A percentile compares a stretch with the other conserved stretches of the same genome.
Conservation (phyloP, 2,329 filamentous ascomycete genomes). For the Ascochyta lentis region DNA sequence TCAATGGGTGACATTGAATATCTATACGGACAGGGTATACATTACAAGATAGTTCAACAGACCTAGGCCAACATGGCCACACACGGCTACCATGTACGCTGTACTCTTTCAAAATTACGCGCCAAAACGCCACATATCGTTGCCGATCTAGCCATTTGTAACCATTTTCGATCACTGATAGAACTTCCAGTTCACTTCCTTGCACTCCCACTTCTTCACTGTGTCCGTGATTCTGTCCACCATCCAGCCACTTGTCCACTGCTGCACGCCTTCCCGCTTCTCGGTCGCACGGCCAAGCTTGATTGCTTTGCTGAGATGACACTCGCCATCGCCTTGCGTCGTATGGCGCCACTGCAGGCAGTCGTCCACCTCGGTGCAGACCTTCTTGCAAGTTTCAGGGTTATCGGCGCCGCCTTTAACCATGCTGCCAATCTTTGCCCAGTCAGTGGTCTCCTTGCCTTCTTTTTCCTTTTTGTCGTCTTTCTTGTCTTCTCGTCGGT, state of each 20-base stretch:
- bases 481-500: constrained; percentile 4
- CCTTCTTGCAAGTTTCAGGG: constrained; percentile 31
- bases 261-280: constrained; percentile 22
- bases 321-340: constrained; percentile 36
- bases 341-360: constrained; percentile 49
- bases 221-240: constrained; percentile 35
- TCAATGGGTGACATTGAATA: not conserved
- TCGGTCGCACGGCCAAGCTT: constrained; percentile 31
- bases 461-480: not conserved
- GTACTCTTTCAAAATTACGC: not conserved
- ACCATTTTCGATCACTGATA: constrained; percentile 24
- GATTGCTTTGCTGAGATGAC: constrained; percentile 42
- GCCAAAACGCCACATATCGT: not conserved
- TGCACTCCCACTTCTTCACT: constrained; percentile 37
- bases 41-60: not conserved
- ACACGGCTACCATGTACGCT: not conserved
- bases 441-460: constrained; percentile 9
- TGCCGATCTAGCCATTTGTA: no score
- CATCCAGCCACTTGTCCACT: constrained; percentile 48
- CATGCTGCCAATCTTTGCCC: constrained; percentile 3
- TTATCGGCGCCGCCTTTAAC: constrained; percentile 34
- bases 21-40: not conserved
- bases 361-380: constrained; percentile 37
- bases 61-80: not conserved
- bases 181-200: constrained; percentile 39